Percentiles rank a stretch among this genome's conserved stretches.
phyloP scores from a whole-genome alignment of 768 basidiomycete genomes.

The Auriscalpium vulgare region DNA sequence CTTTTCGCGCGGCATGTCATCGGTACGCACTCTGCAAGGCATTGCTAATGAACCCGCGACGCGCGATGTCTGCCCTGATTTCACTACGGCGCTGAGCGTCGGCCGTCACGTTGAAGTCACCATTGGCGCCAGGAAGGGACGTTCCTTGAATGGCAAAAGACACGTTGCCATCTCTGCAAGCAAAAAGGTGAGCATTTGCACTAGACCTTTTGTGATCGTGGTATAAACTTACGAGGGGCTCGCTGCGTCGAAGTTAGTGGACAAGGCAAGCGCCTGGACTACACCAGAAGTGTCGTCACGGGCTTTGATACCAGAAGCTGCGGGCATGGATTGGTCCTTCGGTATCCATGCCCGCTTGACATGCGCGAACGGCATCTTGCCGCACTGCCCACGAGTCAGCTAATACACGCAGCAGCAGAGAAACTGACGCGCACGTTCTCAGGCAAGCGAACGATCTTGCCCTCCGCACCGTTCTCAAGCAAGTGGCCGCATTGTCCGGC shows the following conservation, averaged over 20 bases:
- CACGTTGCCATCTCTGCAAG: not conserved
- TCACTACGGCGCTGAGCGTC: not conserved
- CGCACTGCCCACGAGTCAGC: not conserved
- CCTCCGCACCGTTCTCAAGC: constrained; percentile 10
- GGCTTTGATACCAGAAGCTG: not conserved
- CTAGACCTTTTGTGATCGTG: not conserved
- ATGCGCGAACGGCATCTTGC: constrained; percentile 1
- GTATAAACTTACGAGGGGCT: not conserved
- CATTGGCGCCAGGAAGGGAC: not conserved
- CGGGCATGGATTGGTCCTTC: not conserved
- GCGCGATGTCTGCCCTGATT: not conserved
- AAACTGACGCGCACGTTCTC: not conserved
- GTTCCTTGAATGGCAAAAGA: not conserved
- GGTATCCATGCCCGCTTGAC: not conserved
- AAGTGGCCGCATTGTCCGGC: constrained; percentile 11
- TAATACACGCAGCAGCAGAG: not conserved
- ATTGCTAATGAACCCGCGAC: not conserved
- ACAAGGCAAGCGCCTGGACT: not conserved
- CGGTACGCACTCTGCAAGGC: not conserved
- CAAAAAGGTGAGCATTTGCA: not conserved
- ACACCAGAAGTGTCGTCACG: not conserved
- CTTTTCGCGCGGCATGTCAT: not conserved
- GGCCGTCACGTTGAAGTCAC: not conserved
- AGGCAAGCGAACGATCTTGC: constrained; percentile 16
- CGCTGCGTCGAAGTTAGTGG: not conserved